phyloP scores from a whole-genome alignment of 2,329 filamentous ascomycete genomes.

The Colletotrichum lupini region DNA sequence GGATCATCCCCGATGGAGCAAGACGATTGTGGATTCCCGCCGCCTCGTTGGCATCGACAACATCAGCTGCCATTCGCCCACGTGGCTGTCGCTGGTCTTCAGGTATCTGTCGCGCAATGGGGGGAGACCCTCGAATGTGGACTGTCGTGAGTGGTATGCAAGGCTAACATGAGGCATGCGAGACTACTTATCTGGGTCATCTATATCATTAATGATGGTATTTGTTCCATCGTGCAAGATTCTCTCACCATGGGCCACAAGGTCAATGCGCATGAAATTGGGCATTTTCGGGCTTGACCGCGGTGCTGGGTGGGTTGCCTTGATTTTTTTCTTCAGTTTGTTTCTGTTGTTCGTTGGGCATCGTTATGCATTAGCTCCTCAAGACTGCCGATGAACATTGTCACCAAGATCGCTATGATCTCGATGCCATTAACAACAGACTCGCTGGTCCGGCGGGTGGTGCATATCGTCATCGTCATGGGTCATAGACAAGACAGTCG shows the following conservation, averaged over 20 bases:
- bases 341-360: background rate
- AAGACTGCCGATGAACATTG: background rate
- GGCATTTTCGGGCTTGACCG: background rate
- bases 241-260: background rate
- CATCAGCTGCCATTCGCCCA: constrained; percentile 8
- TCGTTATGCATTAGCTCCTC: background rate
- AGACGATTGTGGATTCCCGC: background rate
- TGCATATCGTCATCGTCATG: background rate
- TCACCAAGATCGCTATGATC: background rate
- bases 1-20: constrained; percentile 9
- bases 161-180: constrained; percentile 2
- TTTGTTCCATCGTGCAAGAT: background rate
- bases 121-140: background rate
- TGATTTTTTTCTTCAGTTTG: background rate
- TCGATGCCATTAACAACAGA: background rate
- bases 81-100: constrained; percentile 3
- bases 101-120: background rate
- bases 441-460: background rate
- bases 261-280: constrained; percentile 17
- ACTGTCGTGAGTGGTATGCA: background rate
- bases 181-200: background rate
- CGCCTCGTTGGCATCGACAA: constrained; percentile 13
- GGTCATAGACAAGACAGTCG: background rate
- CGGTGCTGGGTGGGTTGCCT: background rate
- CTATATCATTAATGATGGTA: background rate